phyloP scores from a whole-genome alignment of 306 rosid genomes.

The Prunus padus region DNA sequence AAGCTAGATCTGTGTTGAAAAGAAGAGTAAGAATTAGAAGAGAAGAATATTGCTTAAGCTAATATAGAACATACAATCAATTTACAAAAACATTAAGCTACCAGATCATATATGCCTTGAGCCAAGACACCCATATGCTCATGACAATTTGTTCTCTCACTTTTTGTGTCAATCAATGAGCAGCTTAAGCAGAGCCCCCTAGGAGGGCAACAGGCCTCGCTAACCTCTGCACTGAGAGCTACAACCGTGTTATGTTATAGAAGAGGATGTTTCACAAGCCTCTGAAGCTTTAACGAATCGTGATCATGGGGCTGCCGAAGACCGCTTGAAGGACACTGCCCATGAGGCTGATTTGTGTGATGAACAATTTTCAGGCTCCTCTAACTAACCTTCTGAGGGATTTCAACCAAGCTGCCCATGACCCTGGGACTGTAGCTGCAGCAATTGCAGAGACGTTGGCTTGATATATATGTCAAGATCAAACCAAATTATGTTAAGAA shows the following conservation, averaged over 20 bases:
- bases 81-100: too few species aligned
- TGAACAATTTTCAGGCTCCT: slow-evolving; percentile 29
- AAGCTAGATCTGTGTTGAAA: too few species aligned
- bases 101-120: too few species aligned
- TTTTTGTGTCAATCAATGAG: neutral
- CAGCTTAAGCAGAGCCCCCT: slow-evolving; percentile 6
- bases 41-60: too few species aligned
- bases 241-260: slow-evolving; percentile 20
- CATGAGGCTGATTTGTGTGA: slow-evolving; percentile 35
- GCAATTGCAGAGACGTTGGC: slow-evolving; percentile 24
- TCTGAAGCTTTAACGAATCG: slow-evolving; percentile 29
- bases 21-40: too few species aligned
- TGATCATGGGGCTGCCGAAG: slow-evolving; percentile 35
- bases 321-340: slow-evolving; percentile 33
- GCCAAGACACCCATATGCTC: too few species aligned
- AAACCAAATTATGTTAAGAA: neutral
- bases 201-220: neutral
- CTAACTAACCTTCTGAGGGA: slow-evolving; percentile 22
- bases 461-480: neutral
- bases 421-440: slow-evolving; percentile 29
- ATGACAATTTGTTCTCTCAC: too few species aligned
- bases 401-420: slow-evolving; percentile 24
- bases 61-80: too few species aligned
- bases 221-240: slow-evolving; percentile 27
- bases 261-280: slow-evolving; percentile 41